Conservation (phyloP, 257 asterid genomes). For the Vinca minor region DNA sequence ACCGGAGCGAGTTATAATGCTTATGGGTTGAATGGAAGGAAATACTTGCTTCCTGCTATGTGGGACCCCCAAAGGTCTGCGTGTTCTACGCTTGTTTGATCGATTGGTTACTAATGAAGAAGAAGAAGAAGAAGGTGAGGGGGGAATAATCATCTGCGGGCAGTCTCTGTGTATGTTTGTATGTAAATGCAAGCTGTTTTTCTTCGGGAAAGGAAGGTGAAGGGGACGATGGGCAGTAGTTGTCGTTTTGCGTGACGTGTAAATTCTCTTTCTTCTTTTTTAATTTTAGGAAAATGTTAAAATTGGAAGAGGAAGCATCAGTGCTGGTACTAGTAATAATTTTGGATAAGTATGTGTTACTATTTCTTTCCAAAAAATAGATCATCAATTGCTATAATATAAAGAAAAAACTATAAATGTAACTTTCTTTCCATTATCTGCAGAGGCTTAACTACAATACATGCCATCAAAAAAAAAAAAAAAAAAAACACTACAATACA, state of each 20-base stretch:
- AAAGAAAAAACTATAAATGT: no score
- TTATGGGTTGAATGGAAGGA: conserved; percentile 56
- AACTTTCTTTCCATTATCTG: no score
- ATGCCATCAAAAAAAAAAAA: no score
- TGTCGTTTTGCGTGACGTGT: conserved; percentile 38
- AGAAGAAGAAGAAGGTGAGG: no score
- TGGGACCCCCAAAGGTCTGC: conserved; percentile 65
- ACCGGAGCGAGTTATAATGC: conserved; percentile 70
- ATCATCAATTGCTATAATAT: no score
- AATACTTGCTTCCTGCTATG: conserved; percentile 76
- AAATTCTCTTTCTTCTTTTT: conserved; percentile 24
- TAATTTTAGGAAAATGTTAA: conserved; percentile 4
- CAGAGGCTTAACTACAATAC: no score
- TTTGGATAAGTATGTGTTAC: not conserved
- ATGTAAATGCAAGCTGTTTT: no score
- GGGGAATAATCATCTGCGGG: conserved; percentile 15
- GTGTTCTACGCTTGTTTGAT: conserved; percentile 63
- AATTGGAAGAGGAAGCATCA: conserved; percentile 10
- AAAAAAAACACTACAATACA: no score
- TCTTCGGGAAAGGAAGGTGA: conserved; percentile 20
- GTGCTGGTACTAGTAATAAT: not conserved
- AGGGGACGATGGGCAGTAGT: conserved; percentile 1
- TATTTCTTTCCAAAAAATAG: no score
- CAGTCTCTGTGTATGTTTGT: conserved; percentile 18
- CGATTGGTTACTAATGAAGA: no score